phyloP scores from a whole-genome alignment of 1,284 basidiomycete genomes.

The Tylopilus sp. region DNA sequence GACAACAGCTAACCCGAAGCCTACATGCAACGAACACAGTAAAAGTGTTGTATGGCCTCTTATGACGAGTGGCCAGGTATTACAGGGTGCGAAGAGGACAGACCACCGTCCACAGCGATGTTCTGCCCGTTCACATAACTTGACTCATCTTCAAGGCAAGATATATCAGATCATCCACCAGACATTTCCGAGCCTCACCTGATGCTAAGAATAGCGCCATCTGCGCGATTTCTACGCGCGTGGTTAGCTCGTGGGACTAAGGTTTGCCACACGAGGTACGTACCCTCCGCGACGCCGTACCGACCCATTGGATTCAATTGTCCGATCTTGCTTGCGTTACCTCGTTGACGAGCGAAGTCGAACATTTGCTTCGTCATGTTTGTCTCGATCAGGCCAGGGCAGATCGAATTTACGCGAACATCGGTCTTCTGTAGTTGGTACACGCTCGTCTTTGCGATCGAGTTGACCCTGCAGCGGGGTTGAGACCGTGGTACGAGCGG shows the following conservation, averaged over 20 bases:
- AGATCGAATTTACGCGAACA: conserved; percentile 87
- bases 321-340: conserved; percentile 73
- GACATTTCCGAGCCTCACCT: conserved; percentile 45
- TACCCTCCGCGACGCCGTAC: conserved; percentile 76
- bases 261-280: conserved; percentile 10
- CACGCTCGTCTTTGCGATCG: conserved; percentile 76
- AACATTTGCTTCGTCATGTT: conserved; percentile 80
- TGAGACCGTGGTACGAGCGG: conserved; percentile 6
- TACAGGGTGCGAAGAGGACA: conserved; percentile 59
- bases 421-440: conserved; percentile 82
- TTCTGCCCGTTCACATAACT: conserved; percentile 93
- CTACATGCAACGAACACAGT: background rate
- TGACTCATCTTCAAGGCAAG: conserved; percentile 62
- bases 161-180: conserved; percentile 11
- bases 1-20: background rate
- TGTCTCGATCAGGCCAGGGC: conserved; percentile 90
- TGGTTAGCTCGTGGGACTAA: conserved; percentile 21
- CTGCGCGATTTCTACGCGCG: conserved; percentile 70
- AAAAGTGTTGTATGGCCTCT: background rate
- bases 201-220: conserved; percentile 84
- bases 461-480: conserved; percentile 62
- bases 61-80: conserved; percentile 37
- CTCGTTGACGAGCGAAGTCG: conserved; percentile 70
- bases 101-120: conserved; percentile 82
- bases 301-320: conserved; percentile 83